These are phyloP conservation scores for Phytophthora foliorum DNA, from an alignment of 352 stramenopile species.

Conservation along the genomic window DNA sequence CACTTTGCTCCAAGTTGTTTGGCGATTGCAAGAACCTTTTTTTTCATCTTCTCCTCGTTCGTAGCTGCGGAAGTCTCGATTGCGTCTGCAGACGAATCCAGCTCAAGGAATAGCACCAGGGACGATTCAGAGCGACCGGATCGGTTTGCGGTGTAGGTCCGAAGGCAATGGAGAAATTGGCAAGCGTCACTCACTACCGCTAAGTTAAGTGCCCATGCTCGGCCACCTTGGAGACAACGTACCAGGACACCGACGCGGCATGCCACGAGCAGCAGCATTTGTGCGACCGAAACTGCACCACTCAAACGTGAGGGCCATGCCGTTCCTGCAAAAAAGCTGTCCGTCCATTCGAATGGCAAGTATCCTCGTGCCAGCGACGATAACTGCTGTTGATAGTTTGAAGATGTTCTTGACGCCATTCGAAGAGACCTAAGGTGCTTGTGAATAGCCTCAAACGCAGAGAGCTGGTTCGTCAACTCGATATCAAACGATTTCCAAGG, in stretches of 20 bases:
- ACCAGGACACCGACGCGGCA: slow-evolving; percentile 37
- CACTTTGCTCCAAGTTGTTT: slow-evolving; percentile 13
- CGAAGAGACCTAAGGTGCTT: neutral
- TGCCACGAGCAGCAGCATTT: slow-evolving; percentile 33
- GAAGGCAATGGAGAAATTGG: slow-evolving; percentile 22
- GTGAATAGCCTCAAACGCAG: slow-evolving; percentile 25
- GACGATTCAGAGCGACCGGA: slow-evolving; percentile 4
- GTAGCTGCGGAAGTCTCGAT: neutral
- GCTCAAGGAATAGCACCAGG: slow-evolving; percentile 24
- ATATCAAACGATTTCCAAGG: slow-evolving; percentile 31
- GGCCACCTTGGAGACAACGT: slow-evolving; percentile 32
- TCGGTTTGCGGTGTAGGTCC: slow-evolving; percentile 3
- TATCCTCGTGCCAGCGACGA: slow-evolving; percentile 27
- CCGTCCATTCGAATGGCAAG: slow-evolving; percentile 29
- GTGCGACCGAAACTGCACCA: slow-evolving; percentile 20
- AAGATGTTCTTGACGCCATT: neutral
- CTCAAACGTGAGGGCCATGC: slow-evolving; percentile 16
- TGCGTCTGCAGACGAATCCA: slow-evolving; percentile 18
- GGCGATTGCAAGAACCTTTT: slow-evolving; percentile 1
- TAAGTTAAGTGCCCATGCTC: slow-evolving; percentile 35
- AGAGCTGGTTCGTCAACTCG: slow-evolving; percentile 24
- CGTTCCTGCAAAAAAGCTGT: slow-evolving; percentile 18
- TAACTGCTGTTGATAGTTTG: slow-evolving; percentile 12
- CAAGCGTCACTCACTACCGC: slow-evolving; percentile 28
- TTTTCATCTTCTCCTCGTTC: slow-evolving; percentile 15